Evolutionary conservation across 2,329 filamentous ascomycete species (phyloP), one percentile per base, ranked within the genome.

Genomic region (Byssoonygena ceratinophila): DNA sequence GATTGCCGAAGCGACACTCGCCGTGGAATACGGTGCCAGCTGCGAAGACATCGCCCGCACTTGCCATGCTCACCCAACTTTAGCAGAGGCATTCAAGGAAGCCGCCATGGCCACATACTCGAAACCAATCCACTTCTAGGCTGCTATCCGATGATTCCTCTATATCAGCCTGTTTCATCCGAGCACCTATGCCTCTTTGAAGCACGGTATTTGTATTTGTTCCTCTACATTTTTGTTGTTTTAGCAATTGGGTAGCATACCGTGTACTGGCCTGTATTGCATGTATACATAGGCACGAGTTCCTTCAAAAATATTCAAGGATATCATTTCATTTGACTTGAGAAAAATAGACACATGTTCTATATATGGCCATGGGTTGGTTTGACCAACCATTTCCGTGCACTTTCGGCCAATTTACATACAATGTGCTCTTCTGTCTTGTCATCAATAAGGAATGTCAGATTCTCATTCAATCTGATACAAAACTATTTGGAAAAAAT

Each of bases 71-170:
- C 92, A 98, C 75, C 92, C 92, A 53, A 96, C 90, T 48, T 79
- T 98, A 55, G 83, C 91, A 22, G 92, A 98, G 77, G 92, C 92
- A 41, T 97, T 98, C 81, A 98, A 98, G 80, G 92, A 98, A 81
- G 92, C 92, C 65, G 92, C 92, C 62, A 97, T 98, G 92, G 87
- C 88, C 57, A 96, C 91, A 47, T 89, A 94, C 76, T 81, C 83
- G 65, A 92, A 95, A 78, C 84, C 92, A 60, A 95, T 98, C 70
- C 92, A 98, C 77, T 94, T 85, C 74, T 98, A 86, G 36, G 47
- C 4, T 23, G 4, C 36, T 29, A 20, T 2, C 14, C 27, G 6
- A 34, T 18, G 14, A 9, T 5, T 45, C n/a, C 1, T 45, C n/a
- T 18, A 37, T 7, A 37, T 37, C 12, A 37, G 8, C 29, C 27